Base-by-base conservation (phyloP, 2,329 filamentous ascomycete species). In the Fusarium nygamai region DNA sequence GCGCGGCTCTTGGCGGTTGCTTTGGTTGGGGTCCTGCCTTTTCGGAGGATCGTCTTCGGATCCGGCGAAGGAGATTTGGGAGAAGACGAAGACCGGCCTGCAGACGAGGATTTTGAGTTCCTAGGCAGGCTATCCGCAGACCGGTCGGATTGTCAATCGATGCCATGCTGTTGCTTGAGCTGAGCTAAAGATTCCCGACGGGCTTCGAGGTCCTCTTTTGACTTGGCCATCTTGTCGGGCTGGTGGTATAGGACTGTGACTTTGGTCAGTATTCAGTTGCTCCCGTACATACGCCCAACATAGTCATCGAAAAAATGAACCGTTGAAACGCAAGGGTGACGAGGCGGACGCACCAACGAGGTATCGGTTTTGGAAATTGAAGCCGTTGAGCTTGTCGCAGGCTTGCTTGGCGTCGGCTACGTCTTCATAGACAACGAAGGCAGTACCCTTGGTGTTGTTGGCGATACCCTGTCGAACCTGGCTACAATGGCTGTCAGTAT, bases 281-380 rank as follows among this genome's bases (percentile, higher is more conserved):
- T 41, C 61, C 39, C 24, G 36, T 56, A 54, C 17, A 24, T 34
- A 58, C 6, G 43, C 24, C 33, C 33, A 60, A 56, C 29, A 46
- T 61, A 46, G 69, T 73, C 43, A 53, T 51, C 19, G 27, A 54
- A 43, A 64, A 33, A 22, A 14, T 41, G n/a, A 54, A 19, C n/a
- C 48, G 27, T 17, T 38, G 20, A 31, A 22, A 38, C 56, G 27
- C 29, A 53, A 53, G 19, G 31, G 9, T 36, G 39, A 31, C 19
- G 20, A 56, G 29, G 41, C 51, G 41, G 31, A 91, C 94, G 72
- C 90, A 97, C 94, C 95, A 81, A 99, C 96, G 80, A 99, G 94
- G 86, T 99, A 99, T 83, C 96, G 93, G 87, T 96, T 98, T 88
- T 99, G 96, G 85, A 99, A 99, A 88, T 99, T 99, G 92, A 97